phyloP scores from a whole-genome alignment of 1,139 yeast species.

The Hemisphaericaspora subhashii region DNA sequence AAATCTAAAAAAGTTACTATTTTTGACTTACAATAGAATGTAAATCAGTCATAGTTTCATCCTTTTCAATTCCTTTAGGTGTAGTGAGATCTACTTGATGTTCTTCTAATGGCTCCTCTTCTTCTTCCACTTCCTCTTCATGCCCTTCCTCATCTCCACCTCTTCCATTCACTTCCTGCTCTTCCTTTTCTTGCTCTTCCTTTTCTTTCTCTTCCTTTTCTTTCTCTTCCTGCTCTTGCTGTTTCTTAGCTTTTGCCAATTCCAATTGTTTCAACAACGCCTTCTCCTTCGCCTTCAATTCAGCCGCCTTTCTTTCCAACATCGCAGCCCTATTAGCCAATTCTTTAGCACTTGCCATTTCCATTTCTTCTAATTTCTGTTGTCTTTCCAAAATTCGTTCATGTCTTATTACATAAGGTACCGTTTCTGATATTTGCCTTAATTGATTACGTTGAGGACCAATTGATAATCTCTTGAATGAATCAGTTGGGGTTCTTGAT shows the following conservation, averaged over 20 bases:
- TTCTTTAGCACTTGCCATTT: conserved; percentile 73
- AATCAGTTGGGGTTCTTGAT: conserved; percentile 21
- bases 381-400: conserved; percentile 74
- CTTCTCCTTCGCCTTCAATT: conserved; percentile 65
- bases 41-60: conserved; percentile 55
- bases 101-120: conserved; percentile 1
- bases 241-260: conserved; percentile 11
- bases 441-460: conserved; percentile 67
- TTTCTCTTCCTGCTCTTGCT: conserved; percentile 4
- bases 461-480: conserved; percentile 57
- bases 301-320: conserved; percentile 73
- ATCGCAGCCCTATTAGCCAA: conserved; percentile 72
- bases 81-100: conserved; percentile 1
- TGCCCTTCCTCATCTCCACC: not conserved
- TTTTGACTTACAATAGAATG: conserved; percentile 39
- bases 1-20: too few species aligned
- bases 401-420: conserved; percentile 76
- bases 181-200: conserved; percentile 9
- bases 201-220: conserved; percentile 6
- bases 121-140: conserved; percentile 3
- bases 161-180: not conserved
- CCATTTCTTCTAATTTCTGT: conserved; percentile 74
- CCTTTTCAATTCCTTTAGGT: conserved; percentile 27
- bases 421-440: conserved; percentile 77
- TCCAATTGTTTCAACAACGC: conserved; percentile 44